Evolutionary conservation across 1,284 basidiomycete species (phyloP).

Genomic region (Psilocybe mexicana): DNA sequence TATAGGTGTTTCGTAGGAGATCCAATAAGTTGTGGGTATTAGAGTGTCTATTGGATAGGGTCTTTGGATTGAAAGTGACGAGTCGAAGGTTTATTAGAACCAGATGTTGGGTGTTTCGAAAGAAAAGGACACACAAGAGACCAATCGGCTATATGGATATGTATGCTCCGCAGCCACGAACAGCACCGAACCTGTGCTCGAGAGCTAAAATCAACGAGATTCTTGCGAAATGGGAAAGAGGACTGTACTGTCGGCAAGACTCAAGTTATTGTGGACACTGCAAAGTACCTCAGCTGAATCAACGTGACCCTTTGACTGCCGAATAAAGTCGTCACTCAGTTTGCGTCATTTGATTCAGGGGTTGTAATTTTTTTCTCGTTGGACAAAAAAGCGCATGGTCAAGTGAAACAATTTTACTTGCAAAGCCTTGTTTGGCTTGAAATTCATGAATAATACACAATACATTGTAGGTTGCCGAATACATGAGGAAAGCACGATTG

Average conservation of each 20-base stretch:
- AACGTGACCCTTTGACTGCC: neutral
- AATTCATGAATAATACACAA: neutral
- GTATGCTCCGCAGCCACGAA: neutral
- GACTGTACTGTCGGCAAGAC: no score
- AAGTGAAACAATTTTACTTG: neutral
- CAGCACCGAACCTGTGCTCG: neutral
- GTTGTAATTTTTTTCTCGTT: neutral
- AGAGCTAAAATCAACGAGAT: neutral
- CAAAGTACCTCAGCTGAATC: neutral
- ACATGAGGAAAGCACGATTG: constrained; percentile 3
- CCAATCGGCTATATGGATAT: neutral
- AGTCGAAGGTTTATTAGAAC: neutral
- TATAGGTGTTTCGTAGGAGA: neutral
- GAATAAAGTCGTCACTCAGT: neutral
- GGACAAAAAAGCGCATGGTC: neutral
- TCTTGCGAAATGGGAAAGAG: no score
- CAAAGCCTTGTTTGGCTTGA: neutral
- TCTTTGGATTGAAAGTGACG: no score
- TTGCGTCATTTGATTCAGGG: neutral
- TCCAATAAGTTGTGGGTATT: neutral
- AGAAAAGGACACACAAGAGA: neutral
- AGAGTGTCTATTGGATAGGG: neutral
- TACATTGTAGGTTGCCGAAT: constrained; percentile 3
- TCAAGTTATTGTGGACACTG: neutral
- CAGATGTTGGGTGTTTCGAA: neutral